phyloP scores from a whole-genome alignment of 2,329 filamentous ascomycete genomes.

The Aureobasidium pullulans region DNA sequence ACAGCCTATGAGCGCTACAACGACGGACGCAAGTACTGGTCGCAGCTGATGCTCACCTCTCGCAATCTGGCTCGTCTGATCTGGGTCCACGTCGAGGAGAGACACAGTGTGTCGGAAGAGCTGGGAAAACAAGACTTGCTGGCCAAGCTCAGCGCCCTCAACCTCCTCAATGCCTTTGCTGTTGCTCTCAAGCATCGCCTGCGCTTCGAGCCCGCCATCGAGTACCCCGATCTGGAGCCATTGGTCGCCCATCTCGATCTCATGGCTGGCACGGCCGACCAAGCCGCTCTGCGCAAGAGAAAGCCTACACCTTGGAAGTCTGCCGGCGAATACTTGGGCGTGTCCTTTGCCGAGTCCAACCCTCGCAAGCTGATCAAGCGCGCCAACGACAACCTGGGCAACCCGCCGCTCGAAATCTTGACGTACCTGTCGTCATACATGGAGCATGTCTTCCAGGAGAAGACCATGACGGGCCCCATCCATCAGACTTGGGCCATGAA shows the following conservation, averaged over 20 bases:
- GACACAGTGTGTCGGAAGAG: constrained; percentile 40
- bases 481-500: constrained; percentile 53
- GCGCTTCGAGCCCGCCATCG: constrained; percentile 73
- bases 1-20: constrained; percentile 65
- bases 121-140: constrained; percentile 59
- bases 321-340: constrained; percentile 62
- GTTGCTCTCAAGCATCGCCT: constrained; percentile 73
- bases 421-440: constrained; percentile 62
- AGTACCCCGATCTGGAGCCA: constrained; percentile 65
- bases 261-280: constrained; percentile 54
- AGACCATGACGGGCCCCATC: constrained; percentile 49
- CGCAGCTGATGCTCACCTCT: constrained; percentile 45
- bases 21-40: constrained; percentile 59
- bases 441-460: constrained; percentile 51
- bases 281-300: constrained; percentile 31
- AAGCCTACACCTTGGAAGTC: constrained; percentile 22
- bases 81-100: constrained; percentile 68
- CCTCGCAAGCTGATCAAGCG: constrained; percentile 71
- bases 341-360: constrained; percentile 71
- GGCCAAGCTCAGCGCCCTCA: constrained; percentile 65
- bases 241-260: constrained; percentile 67
- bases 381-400: constrained; percentile 64
- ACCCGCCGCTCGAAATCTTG: constrained; percentile 76
- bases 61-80: constrained; percentile 61
- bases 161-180: constrained; percentile 71